Conservation (phyloP, 106 monocot species). For the Iris macrosiphon region DNA sequence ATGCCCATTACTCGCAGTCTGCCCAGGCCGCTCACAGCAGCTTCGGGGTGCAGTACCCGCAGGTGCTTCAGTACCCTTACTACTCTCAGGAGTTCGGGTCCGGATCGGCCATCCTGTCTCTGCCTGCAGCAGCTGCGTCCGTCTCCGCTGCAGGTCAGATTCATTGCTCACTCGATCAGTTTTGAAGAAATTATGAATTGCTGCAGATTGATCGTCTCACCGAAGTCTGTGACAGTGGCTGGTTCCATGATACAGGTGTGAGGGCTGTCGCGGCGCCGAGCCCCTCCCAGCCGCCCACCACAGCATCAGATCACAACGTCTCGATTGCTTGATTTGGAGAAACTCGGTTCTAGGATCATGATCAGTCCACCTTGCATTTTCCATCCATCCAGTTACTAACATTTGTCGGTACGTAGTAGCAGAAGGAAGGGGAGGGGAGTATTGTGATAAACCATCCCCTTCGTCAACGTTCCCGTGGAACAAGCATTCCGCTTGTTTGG, state of each 20-base stretch:
- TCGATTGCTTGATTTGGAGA: not conserved
- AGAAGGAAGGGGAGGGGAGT: not conserved
- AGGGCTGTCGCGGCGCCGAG: not conserved
- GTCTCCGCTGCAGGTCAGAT: not conserved
- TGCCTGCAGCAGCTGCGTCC: not conserved
- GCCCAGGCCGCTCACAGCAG: conserved; percentile 21
- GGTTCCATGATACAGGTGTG: not conserved
- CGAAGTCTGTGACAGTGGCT: not conserved
- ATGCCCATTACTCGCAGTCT: conserved; percentile 30
- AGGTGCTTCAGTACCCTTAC: conserved; percentile 44
- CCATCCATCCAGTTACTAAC: not conserved
- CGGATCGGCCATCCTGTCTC: conserved; percentile 7
- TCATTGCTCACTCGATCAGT: too few species aligned
- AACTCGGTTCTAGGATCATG: conserved; percentile 4
- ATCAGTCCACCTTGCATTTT: too few species aligned
- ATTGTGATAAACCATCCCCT: too few species aligned
- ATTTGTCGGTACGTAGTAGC: too few species aligned
- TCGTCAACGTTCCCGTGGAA: too few species aligned
- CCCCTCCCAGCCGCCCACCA: not conserved
- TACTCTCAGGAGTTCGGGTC: conserved; percentile 31
- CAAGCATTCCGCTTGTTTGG: too few species aligned
- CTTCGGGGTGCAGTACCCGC: conserved; percentile 30
- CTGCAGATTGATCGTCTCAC: too few species aligned
- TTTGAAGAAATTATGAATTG: too few species aligned
- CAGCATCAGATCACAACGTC: not conserved